phyloP scores from a whole-genome alignment of 2,329 filamentous ascomycete species.

The Exserohilum rostratum region DNA sequence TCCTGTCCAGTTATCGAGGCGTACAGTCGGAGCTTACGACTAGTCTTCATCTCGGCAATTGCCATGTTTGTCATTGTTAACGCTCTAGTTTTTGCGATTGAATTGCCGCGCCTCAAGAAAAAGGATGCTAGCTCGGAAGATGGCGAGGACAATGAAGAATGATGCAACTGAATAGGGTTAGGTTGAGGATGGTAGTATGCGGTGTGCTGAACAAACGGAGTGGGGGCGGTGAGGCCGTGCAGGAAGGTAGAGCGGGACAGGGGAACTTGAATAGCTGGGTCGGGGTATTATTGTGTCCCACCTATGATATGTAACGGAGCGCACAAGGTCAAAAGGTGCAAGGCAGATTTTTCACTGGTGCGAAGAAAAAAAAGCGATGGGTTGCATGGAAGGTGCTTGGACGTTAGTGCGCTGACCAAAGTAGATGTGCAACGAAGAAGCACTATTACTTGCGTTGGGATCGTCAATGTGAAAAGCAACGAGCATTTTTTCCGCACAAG shows the following conservation, averaged over 20 bases:
- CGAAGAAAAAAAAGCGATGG: background rate
- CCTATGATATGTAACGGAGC: background rate
- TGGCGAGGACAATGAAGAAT: conserved; percentile 11
- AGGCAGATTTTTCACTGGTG: background rate
- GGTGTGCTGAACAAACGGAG: background rate
- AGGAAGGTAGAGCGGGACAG: background rate
- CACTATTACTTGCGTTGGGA: no score
- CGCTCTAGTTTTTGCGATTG: conserved; percentile 59
- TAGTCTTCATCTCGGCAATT: conserved; percentile 54
- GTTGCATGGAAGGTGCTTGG: no score
- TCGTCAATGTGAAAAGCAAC: no score
- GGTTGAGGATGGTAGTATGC: background rate
- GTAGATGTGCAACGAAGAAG: background rate
- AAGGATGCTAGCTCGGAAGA: conserved; percentile 18
- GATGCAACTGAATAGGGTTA: background rate
- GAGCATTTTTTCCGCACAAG: no score
- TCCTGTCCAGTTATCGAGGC: conserved; percentile 45
- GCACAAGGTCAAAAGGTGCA: background rate
- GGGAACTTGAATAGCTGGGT: background rate
- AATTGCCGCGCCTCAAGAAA: conserved; percentile 55
- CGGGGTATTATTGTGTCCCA: background rate
- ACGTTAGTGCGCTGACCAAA: background rate
- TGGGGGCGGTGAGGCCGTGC: background rate
- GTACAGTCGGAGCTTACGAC: conserved; percentile 46
- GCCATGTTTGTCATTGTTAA: conserved; percentile 57